Evolutionary conservation across 2,329 filamentous ascomycete species (phyloP), one percentile per base, ranked within the genome.

Genomic region (Lachnellula arida): DNA sequence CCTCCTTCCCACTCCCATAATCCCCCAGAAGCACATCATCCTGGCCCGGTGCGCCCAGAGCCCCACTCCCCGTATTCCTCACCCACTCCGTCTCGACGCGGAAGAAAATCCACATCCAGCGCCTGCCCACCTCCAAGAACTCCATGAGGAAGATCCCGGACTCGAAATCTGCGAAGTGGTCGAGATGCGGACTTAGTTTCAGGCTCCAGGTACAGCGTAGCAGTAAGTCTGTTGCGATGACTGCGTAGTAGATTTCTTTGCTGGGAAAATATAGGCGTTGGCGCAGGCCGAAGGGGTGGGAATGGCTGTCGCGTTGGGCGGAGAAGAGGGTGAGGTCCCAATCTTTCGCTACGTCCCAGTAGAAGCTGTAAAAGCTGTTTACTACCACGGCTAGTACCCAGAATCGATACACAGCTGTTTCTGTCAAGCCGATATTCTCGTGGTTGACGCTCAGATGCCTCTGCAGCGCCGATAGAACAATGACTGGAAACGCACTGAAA

Each of bases 91-190:
- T 92, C 77, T 99, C 94, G 42, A 96, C 86, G 9, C 94, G 83
- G 74, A 97, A 90, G 73, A 97, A 97, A 55, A 97, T 91, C 94
- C 94, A 99, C 58, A 97, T 81, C 91, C 93, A 97, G 55, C 94
- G 81, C 48, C 94, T 81, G 46, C 90, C 79, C 17, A 97, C 88
- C 75, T 99, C 94, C 11, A 96, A 76, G 46, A 89, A 79, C 76
- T 97, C 88, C 67, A 97, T 83, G 25, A 93, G 67, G 69, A 97
- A 99, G 46, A 97, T 89, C 7, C 90, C 90, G 54, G 86, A 86
- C 75, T 97, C 94, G 51, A 91, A 83, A 70, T 96, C 91, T 63
- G 88, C 87, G 55, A 96, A 85, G 70, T 89, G 89, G 69, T 92
- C 87, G 55, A 97, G 75, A 70, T 89, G 87, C 32, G 89, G 84